Conservation (phyloP, 257 asterid species). For the Nicotiana tomentosiformis region DNA sequence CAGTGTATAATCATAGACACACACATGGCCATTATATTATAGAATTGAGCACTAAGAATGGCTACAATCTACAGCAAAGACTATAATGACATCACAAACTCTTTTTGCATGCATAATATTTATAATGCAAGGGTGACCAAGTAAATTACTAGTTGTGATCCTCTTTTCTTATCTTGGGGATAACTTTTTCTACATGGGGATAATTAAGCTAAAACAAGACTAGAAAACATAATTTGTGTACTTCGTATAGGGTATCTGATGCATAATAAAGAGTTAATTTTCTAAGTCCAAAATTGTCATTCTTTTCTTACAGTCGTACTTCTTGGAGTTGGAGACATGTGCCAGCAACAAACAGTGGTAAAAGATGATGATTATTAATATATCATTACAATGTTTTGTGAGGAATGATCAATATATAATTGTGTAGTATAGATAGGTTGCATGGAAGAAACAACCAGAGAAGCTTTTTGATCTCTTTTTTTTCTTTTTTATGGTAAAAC, state of each 20-base stretch:
- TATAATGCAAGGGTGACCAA: not conserved
- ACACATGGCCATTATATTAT: too few relatives aligned
- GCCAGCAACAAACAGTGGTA: constrained; percentile 58
- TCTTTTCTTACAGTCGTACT: constrained; percentile 8
- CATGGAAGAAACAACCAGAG: constrained; percentile 46
- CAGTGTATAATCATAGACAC: too few relatives aligned
- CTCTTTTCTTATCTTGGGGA: not conserved
- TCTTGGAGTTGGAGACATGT: constrained; percentile 43
- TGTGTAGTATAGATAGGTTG: constrained; percentile 37
- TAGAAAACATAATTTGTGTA: constrained; percentile 32
- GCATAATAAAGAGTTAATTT: not conserved
- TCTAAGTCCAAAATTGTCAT: constrained; percentile 10
- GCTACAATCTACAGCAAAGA: not conserved
- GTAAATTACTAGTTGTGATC: not conserved
- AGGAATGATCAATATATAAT: constrained; percentile 52
- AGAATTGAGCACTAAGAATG: too few relatives aligned
- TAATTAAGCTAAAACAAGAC: constrained; percentile 15
- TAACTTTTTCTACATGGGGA: constrained; percentile 29
- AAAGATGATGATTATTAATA: constrained; percentile 72
- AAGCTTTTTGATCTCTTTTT: constrained; percentile 24
- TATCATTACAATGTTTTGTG: constrained; percentile 59
- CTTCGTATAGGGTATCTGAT: constrained; percentile 35
- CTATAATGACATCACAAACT: not conserved
- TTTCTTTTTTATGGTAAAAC: constrained; percentile 29
- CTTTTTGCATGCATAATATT: not conserved